Evolutionary conservation across 169 alveolate genomes (phyloP), one percentile per base, ranked within the genome.

Genomic region (Pseudocohnilembus persalinus): DNA sequence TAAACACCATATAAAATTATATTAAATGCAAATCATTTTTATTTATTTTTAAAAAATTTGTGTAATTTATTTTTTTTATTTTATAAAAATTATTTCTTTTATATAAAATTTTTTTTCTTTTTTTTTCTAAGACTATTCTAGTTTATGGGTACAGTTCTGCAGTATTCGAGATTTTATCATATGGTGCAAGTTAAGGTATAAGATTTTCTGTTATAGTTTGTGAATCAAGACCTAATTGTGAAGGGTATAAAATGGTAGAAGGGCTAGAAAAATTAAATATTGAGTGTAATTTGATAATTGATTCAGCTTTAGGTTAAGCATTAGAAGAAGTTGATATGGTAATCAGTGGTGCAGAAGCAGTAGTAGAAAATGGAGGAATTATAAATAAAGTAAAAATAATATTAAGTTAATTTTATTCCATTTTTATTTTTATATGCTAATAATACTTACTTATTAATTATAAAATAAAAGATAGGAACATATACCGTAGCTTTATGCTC

Each of bases 291-390:
- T 72, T 94, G 24, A 94, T 96, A 29, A 63, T 88, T 31, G 97
- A 94, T 80, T 83, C 93, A 49, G 94, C 98, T 0, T 88, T 96
- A 1, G 96, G 92, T 15, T 72, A 79, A 33, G 93, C 89, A 26
- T 90, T 96, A 84, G 89, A 89, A 74, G 84, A 92, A 34, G 89
- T 93, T 27, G 96, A 96, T 83, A 88, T 90, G 83, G 93, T 96
- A 26, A 80, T 96, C 74, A 87, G 91, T 25, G 97, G 97, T 11
- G 96, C 97, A 16, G 96, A 92, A 83, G 97, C 97, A 20, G 95
- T 96, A 74, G 95, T 95, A 33, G 97, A 96, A 85, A 96, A 91
- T 85, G 98, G 98, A 78, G 98, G 98, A n/a, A 92, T 96, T 63
- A 93, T 96, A 15, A 96, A 96, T 85, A 93, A 91, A 85, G 85